Evolutionary conservation across 1,284 basidiomycete genomes (phyloP).

Genomic region (Pseudozyma pruni): DNA sequence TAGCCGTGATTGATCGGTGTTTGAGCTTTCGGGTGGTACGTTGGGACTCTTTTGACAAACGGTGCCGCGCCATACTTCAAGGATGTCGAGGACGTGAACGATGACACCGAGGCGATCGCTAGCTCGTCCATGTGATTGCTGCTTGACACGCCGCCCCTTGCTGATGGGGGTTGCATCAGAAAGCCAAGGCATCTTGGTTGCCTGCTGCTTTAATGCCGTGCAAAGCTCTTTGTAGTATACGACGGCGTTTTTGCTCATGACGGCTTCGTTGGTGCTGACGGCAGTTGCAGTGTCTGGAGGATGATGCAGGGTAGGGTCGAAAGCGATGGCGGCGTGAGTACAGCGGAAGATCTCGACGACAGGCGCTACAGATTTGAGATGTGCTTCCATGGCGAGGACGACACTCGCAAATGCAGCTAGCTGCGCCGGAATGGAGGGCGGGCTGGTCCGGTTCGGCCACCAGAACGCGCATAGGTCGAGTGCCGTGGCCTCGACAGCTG

Average conservation of each 20-base stretch:
- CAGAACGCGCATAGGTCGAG: conserved; percentile 37
- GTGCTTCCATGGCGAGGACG: conserved; percentile 35
- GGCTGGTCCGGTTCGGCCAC: conserved; percentile 22
- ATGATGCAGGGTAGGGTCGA: not conserved
- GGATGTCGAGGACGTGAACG: conserved; percentile 22
- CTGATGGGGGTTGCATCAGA: conserved; percentile 3
- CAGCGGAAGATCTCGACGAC: conserved; percentile 20
- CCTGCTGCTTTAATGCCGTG: conserved; percentile 7
- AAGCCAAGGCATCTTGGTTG: conserved; percentile 31
- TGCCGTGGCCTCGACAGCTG: conserved; percentile 29
- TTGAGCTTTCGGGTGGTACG: not conserved
- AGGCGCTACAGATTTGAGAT: conserved; percentile 17
- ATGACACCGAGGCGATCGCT: conserved; percentile 19
- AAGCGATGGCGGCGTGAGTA: conserved; percentile 14
- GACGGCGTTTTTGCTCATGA: conserved; percentile 6
- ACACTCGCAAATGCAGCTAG: conserved; percentile 28
- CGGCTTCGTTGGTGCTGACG: no score
- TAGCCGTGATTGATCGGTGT: no score
- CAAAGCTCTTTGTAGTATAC: conserved; percentile 18
- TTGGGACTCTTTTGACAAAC: not conserved
- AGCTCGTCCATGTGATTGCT: not conserved
- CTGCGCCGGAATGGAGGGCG: not conserved
- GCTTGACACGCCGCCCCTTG: not conserved
- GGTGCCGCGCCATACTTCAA: conserved; percentile 16
- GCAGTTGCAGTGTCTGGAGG: no score